Evolutionary conservation across 2,329 filamentous ascomycete genomes (phyloP).

Genomic region (Xylariaceae sp.): DNA sequence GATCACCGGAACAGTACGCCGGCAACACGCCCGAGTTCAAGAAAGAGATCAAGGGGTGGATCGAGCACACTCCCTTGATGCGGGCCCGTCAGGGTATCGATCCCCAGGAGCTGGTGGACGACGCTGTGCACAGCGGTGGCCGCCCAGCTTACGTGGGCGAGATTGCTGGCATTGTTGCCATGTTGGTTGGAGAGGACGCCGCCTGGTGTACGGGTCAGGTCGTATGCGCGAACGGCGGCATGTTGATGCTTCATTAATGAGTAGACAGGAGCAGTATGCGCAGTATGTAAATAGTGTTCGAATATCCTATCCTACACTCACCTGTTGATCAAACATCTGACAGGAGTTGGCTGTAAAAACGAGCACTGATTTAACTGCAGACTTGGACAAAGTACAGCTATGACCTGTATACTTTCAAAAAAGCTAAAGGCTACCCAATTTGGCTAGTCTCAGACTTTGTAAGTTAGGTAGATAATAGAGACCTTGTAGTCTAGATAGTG

Average conservation of each 20-base stretch:
- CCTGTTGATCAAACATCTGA: too few species aligned
- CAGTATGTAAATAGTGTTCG: too few species aligned
- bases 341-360: too few species aligned
- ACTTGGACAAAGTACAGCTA: too few species aligned
- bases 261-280: neutral
- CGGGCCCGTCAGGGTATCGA: conserved; percentile 57
- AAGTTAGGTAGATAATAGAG: too few species aligned
- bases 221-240: conserved; percentile 72
- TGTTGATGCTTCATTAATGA: conserved; percentile 16
- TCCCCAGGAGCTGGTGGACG: conserved; percentile 54
- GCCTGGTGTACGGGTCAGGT: conserved; percentile 75
- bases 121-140: conserved; percentile 49
- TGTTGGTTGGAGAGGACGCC: conserved; percentile 68
- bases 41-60: conserved; percentile 37
- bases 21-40: conserved; percentile 38
- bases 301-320: too few species aligned
- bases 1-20: conserved; percentile 38
- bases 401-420: too few species aligned
- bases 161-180: conserved; percentile 69
- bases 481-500: too few species aligned
- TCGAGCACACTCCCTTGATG: conserved; percentile 55
- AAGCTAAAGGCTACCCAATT: conserved; percentile 2
- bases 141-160: conserved; percentile 62
- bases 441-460: conserved; percentile 1
- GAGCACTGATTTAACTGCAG: too few species aligned